A percentile compares a stretch with the other conserved stretches of the same genome.
Evolutionary conservation across 176 grass and related monocot genomes (phyloP).

Genomic region (Phoenix dactylifera): DNA sequence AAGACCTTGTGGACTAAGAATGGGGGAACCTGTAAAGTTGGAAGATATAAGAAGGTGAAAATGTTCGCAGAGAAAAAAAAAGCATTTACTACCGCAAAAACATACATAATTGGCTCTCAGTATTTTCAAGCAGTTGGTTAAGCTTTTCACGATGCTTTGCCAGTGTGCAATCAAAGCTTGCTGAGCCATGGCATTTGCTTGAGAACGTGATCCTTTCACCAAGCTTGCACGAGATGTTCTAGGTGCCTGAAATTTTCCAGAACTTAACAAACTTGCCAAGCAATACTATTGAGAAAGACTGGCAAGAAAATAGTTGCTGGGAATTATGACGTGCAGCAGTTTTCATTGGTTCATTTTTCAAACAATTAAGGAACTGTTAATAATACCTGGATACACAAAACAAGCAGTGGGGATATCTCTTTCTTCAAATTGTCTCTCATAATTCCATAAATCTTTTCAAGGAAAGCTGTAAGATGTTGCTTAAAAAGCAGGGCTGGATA

Average conservation of each 20-base stretch:
- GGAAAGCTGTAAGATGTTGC: slow-evolving; percentile 74
- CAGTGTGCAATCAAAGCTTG: slow-evolving; percentile 14
- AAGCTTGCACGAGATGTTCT: slow-evolving; percentile 21
- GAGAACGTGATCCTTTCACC: slow-evolving; percentile 10
- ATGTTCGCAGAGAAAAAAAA: too few relatives aligned
- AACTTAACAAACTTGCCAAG: not conserved
- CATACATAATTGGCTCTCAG: slow-evolving; percentile 20
- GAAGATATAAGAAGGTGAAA: not conserved
- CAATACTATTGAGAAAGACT: not conserved
- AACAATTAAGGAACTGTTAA: not conserved
- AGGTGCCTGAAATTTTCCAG: slow-evolving; percentile 11
- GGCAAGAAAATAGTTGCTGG: too few relatives aligned
- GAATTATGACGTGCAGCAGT: too few relatives aligned
- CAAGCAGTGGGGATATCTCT: slow-evolving; percentile 74
- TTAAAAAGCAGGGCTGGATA: slow-evolving; percentile 88
- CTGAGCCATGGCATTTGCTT: slow-evolving; percentile 18
- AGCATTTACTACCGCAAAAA: too few relatives aligned
- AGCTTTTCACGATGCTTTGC: slow-evolving; percentile 18
- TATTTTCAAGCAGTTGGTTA: slow-evolving; percentile 24
- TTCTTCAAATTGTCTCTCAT: slow-evolving; percentile 77
- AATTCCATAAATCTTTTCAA: slow-evolving; percentile 83
- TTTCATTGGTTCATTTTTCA: too few relatives aligned
- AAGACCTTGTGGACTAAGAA: slow-evolving; percentile 75
- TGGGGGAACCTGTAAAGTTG: slow-evolving; percentile 58
- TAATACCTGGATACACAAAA: slow-evolving; percentile 68